Percentiles rank a stretch among this genome's conserved stretches.
Evolutionary conservation across 768 basidiomycete species (phyloP).

Genomic region (Suillus plorans): DNA sequence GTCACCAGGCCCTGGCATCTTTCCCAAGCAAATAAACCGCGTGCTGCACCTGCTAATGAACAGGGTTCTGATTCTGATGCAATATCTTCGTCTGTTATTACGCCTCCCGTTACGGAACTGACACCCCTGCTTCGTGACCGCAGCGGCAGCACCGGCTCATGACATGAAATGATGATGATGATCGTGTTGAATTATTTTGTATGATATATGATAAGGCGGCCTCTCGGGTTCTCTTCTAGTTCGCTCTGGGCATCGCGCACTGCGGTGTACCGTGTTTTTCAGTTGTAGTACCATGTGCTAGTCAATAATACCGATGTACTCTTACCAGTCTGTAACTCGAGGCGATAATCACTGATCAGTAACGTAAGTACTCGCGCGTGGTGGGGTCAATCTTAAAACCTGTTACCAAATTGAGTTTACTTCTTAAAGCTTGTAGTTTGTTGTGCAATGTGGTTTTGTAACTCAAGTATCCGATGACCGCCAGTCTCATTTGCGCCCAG

Average conservation of each 20-base stretch:
- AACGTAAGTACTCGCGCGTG: neutral
- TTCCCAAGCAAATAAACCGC: conserved; percentile 16
- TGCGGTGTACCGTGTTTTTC: neutral
- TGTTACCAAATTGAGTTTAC: conserved; percentile 10
- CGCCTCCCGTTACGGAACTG: conserved; percentile 26
- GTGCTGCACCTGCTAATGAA: conserved; percentile 6
- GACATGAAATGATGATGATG: conserved; percentile 10
- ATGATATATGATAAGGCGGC: conserved; percentile 18
- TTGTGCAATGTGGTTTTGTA: neutral
- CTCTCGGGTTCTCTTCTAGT: conserved; percentile 1
- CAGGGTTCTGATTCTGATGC: conserved; percentile 6
- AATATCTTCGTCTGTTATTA: conserved; percentile 14
- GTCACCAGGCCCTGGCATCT: conserved; percentile 64
- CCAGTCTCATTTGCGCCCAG: conserved; percentile 15
- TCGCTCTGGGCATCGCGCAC: neutral
- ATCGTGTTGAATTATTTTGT: conserved; percentile 23
- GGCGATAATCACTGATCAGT: neutral
- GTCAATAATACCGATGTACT: neutral
- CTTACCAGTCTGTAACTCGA: neutral
- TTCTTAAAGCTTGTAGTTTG: neutral
- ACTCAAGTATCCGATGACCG: neutral
- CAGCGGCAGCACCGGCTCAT: conserved; percentile 14
- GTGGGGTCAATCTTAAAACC: neutral
- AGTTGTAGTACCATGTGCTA: neutral
- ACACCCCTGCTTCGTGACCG: conserved; percentile 32